phyloP scores from a whole-genome alignment of 1,139 yeast species.

The Debaryomycetaceae sp. region DNA sequence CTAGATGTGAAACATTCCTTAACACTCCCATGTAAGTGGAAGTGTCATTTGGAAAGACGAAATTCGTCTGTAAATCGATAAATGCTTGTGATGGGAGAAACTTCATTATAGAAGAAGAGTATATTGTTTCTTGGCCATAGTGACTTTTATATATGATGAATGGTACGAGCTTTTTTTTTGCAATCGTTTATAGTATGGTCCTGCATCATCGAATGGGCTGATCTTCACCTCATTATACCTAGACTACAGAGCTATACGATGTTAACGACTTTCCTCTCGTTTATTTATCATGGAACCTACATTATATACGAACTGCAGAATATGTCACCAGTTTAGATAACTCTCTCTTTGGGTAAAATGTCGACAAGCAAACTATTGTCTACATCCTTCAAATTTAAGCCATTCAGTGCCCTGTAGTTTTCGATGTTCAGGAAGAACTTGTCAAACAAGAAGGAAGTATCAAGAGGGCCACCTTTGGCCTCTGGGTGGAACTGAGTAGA shows the following conservation, averaged over 20 bases:
- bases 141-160: not conserved
- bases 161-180: not conserved
- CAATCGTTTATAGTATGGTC: slow-evolving; percentile 2
- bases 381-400: slow-evolving; percentile 42
- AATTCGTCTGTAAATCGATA: not conserved
- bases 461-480: slow-evolving; percentile 98
- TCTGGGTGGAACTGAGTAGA: slow-evolving; percentile 98
- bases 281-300: not conserved
- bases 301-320: not conserved
- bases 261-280: not conserved
- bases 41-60: not conserved
- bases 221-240: slow-evolving; percentile 7
- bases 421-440: slow-evolving; percentile 74
- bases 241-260: not conserved
- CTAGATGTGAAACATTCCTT: slow-evolving; percentile 5
- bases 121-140: not conserved
- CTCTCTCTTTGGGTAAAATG: slow-evolving; percentile 83
- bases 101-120: not conserved
- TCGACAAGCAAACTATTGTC: slow-evolving; percentile 66
- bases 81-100: not conserved
- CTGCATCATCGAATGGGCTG: slow-evolving; percentile 9
- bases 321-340: slow-evolving; percentile 24
- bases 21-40: slow-evolving; percentile 7
- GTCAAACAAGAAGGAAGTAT: slow-evolving; percentile 86
- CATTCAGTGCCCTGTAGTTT: slow-evolving; percentile 46